Evolutionary conservation across 208 protist genomes (phyloP).

Genomic region (Acanthamoeba castellanii): DNA sequence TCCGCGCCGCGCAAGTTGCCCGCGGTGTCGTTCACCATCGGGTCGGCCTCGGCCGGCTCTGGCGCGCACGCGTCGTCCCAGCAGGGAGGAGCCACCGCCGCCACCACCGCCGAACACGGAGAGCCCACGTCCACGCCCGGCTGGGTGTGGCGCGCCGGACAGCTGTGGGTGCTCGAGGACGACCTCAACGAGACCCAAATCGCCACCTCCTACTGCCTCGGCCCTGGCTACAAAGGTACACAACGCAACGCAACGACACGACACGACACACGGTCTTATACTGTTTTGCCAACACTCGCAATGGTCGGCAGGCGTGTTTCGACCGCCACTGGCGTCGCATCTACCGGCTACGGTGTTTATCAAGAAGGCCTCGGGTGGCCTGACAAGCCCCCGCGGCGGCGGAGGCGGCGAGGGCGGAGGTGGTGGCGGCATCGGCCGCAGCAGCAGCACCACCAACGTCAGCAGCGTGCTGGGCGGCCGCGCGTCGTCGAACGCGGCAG

Average conservation of each 20-base stretch:
- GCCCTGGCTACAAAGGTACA: background rate
- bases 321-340: background rate
- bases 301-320: background rate
- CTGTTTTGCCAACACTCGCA: too few species aligned
- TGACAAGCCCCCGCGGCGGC: background rate
- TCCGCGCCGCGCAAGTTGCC: background rate
- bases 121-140: background rate
- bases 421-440: background rate
- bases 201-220: slow-evolving; percentile 21
- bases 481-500: too few species aligned
- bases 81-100: background rate
- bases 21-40: background rate
- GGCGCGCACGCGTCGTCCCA: background rate
- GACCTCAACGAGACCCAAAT: slow-evolving; percentile 6
- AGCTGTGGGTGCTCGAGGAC: slow-evolving; percentile 21
- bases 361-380: background rate
- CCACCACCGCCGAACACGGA: background rate
- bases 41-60: background rate
- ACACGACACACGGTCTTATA: too few species aligned
- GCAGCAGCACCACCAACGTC: background rate
- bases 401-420: background rate
- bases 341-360: slow-evolving; percentile 14
- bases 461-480: background rate
- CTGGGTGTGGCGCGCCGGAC: slow-evolving; percentile 20
- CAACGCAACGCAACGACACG: too few species aligned